Evolutionary conservation across 306 rosid species (phyloP).

Genomic region (Begonia masoniana): DNA sequence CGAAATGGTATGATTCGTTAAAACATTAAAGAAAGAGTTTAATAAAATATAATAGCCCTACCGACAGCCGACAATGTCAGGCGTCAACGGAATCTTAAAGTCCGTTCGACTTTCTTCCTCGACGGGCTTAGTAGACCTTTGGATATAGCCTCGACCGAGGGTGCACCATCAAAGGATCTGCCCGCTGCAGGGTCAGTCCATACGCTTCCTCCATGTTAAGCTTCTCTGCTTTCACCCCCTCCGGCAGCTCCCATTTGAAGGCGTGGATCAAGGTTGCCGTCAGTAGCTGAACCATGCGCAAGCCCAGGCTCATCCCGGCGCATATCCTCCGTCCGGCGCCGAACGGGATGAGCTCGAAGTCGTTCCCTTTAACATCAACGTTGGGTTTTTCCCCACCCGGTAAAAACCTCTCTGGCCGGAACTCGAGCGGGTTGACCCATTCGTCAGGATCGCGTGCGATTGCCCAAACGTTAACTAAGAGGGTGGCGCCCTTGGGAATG

Average conservation of each 20-base stretch:
- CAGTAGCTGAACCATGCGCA: constrained; percentile 43
- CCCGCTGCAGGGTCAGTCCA: constrained; percentile 65
- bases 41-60: too few relatives aligned
- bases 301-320: constrained; percentile 53
- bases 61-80: too few relatives aligned
- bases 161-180: constrained; percentile 28
- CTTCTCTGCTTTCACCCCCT: constrained; percentile 25
- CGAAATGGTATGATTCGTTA: too few relatives aligned
- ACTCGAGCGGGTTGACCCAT: constrained; percentile 47
- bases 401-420: constrained; percentile 58
- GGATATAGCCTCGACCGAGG: constrained; percentile 38
- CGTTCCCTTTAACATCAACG: constrained; percentile 50
- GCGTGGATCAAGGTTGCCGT: constrained; percentile 40
- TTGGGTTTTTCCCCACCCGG: constrained; percentile 41
- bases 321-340: constrained; percentile 82
- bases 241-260: constrained; percentile 39
- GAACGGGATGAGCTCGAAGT: constrained; percentile 68
- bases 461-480: constrained; percentile 72
- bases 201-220: constrained; percentile 69
- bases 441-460: constrained; percentile 52
- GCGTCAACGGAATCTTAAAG: too few relatives aligned
- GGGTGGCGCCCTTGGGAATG: constrained; percentile 65
- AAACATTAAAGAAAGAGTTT: too few relatives aligned
- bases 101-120: neutral
- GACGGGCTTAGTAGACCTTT: constrained; percentile 11